Conservation (phyloP, 2,329 filamentous ascomycete species). For the Xylaria sp. region DNA sequence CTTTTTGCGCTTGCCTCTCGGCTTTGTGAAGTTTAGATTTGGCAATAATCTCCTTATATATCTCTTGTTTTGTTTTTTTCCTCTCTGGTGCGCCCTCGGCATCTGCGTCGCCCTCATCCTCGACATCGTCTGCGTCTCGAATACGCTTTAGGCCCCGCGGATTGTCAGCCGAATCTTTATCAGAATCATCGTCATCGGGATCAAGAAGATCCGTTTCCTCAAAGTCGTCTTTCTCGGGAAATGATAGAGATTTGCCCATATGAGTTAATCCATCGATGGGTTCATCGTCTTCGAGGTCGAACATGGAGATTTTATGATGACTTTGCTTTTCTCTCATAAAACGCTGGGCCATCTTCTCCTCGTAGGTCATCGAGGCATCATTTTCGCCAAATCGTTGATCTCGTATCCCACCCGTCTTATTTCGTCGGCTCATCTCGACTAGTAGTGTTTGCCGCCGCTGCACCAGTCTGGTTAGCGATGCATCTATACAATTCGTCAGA, state of each 20-base stretch:
- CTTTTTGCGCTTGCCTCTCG: constrained; percentile 90
- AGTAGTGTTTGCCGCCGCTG: constrained; percentile 83
- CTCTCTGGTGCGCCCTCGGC: constrained; percentile 81
- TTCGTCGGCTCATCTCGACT: constrained; percentile 88
- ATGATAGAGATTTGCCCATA: constrained; percentile 74
- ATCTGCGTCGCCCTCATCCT: constrained; percentile 62
- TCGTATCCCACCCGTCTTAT: constrained; percentile 91
- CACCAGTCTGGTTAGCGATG: constrained; percentile 35
- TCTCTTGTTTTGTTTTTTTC: constrained; percentile 95
- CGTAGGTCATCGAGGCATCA: constrained; percentile 91
- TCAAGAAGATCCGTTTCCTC: constrained; percentile 74
- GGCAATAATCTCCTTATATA: constrained; percentile 97
- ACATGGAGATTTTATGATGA: constrained; percentile 79
- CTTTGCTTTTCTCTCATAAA: constrained; percentile 89
- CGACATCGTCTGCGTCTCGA: constrained; percentile 60
- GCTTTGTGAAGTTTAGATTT: constrained; percentile 97
- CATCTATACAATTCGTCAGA: constrained; percentile 8
- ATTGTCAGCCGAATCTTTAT: constrained; percentile 65
- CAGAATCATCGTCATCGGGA: constrained; percentile 69
- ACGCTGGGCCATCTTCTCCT: constrained; percentile 90
- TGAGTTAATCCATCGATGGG: constrained; percentile 78
- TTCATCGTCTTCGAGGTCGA: constrained; percentile 89
- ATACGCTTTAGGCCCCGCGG: constrained; percentile 67
- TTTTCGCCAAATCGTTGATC: constrained; percentile 97
- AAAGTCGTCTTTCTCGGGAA: constrained; percentile 75